Base-by-base conservation (phyloP, 2,329 filamentous ascomycete species). In the Fusarium citri region DNA sequence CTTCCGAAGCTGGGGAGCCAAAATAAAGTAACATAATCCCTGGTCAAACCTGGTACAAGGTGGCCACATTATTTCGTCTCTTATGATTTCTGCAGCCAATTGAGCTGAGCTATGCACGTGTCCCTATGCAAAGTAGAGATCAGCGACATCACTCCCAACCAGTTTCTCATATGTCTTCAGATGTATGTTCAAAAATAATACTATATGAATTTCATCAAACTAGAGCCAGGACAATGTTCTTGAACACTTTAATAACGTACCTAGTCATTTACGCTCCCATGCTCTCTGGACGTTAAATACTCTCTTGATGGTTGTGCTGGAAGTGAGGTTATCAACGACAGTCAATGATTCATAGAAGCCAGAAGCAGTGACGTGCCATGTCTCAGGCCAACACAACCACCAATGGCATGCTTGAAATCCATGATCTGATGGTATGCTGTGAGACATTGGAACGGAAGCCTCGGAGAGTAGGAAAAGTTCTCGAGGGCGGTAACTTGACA, bases 271-370 rank as follows among this genome's bases (percentile, higher is more conserved):
- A 12, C 10, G 18, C 7, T n/a, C 16, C 3, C 6, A 11, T n/a
- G 34, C 34, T 37, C 34, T 37, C n/a, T 7, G 18, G 34, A 6
- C 9, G 2, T n/a, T n/a, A n/a, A 3, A 37, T 37, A 6, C 16
- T 37, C 18, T 6, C 7, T 37, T 37, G 11, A 37, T n/a, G n/a
- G 10, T 18, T 7, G 20, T 22, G 46, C 15, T 11, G 31, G 10
- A 30, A 30, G 26, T 48, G 26, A 48, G 14, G 31, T 20, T 15
- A 9, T 34, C 14, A 22, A 8, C 34, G 18, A 22, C 12, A 42
- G 11, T 15, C 23, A 5, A 51, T 64, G 59, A 58, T 34, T 64
- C 61, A 64, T 55, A 22, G 16, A 64, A 28, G 34, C 26, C 3
- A 60, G 18, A 34, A 18, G 45, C 4, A 42, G 4, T 50, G 11